Base-by-base conservation (phyloP, 31 red algal genomes). In the Odonthalia washingtoniensis region DNA sequence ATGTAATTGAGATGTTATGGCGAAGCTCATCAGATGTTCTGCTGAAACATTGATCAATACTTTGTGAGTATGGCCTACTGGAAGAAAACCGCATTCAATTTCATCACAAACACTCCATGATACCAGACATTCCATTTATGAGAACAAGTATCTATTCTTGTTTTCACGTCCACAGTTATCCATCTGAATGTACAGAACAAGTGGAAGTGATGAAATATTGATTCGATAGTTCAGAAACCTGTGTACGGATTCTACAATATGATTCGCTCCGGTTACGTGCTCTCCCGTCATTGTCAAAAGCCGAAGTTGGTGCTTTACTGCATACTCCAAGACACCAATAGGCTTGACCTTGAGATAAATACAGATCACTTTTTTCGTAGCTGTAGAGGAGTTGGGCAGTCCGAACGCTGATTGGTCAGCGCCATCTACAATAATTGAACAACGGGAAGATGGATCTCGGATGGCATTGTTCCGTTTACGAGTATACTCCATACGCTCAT, bases 61-160 rank as follows among this genome's bases (percentile, higher is more conserved):
- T n/a, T n/a, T n/a, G 31, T 82, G 78, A 3, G 78, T 82, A 45
- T 84, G 81, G 18, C 81, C 81, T 3, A 66, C 60, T 4, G 60
- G 78, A 35, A 65, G 57, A 39, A 82, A 82, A 35, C 17, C 18
- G 3, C 24, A 64, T 42, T 73, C 0, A 0, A 70, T n/a, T 60
- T 44, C 41, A 0, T 72, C 49, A 34, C 28, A 84, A 41, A 84
- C 64, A 0, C 9, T 39, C 12, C 0, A 1, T 14, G n/a, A 17
- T 9, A 84, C 81, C 6, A 84, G 66, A 73, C 34, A 72, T 49
- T 72, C 65, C 27, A 73, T 33, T 5, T 84, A 84, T 21, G 65
- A 0, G 16, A 84, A 40, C n/a, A 74, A 39, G 42, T 53, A 74
- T n/a, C 24, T n/a, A 65, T 84, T 84, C 0, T 45, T 73, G 26